Evolutionary conservation across 768 basidiomycete genomes (phyloP), one percentile per base, ranked within the genome.

Genomic region (Leucogyrophana mollusca): DNA sequence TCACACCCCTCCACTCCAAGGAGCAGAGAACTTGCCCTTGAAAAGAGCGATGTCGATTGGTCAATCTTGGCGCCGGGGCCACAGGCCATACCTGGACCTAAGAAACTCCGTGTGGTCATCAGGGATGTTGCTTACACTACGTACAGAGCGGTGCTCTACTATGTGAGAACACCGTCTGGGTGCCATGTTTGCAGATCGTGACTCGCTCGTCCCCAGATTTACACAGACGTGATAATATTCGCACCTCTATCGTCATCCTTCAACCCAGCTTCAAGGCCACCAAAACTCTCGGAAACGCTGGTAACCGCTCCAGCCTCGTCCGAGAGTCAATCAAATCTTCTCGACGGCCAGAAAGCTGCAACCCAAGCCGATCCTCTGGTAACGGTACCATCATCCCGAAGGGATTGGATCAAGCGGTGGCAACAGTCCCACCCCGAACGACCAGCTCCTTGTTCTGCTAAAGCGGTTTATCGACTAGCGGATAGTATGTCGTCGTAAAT

Each of bases 151-250:
- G 71, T 84, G 21, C 69, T 94, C 10, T 92, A 90, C 67, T 94
- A 90, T 65, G 90, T 90, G 55, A 66, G 78, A 62, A 9, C 37
- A 22, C 20, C 17, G 9, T 33, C 34, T 27, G 17, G 11, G 17
- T 10, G 41, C 2, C 45, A n/a, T n/a, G n/a, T 41, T 34, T 16
- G 14, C 8, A 18, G 38, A n/a, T 27, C 27, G 41, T 33, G 34
- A 25, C 34, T 10, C 10, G 4, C 14, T 30, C 9, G 9, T n/a
- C 37, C 34, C 3, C 54, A 91, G 90, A 70, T 94, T 20, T 94
- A 94, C 61, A 94, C 91, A 13, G 89, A 92, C 56, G 77, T 76
- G 21, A 87, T 94, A 52, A 76, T 83, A 22, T 94, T 94, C 53
- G 88, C 92, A 0, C 91, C 91, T 0, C 69, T 94, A 14, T 81